Evolutionary conservation across 2,329 filamentous ascomycete genomes (phyloP).

Genomic region (Trichoderma polysporum): DNA sequence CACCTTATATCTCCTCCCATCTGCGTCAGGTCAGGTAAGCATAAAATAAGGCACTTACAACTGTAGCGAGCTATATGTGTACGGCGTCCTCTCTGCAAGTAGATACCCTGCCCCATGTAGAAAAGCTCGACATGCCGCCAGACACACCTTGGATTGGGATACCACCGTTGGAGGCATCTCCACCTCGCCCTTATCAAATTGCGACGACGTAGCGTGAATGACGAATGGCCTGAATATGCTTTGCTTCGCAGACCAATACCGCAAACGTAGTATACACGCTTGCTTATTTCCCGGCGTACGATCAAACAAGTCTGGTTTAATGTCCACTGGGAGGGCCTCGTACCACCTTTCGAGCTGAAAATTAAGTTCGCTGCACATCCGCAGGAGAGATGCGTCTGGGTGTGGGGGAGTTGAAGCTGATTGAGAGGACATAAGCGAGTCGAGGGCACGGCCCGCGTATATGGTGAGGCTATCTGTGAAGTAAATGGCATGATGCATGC

Average conservation of each 20-base stretch:
- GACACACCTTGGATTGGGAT: conserved; percentile 15
- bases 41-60: conserved; percentile 17
- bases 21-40: background rate
- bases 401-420: background rate
- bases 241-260: conserved; percentile 27
- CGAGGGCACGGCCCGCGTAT: conserved; percentile 20
- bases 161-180: conserved; percentile 17
- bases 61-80: conserved; percentile 21
- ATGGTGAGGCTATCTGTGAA: conserved; percentile 25
- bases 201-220: conserved; percentile 22
- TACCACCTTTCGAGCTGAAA: conserved; percentile 31
- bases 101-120: conserved; percentile 9
- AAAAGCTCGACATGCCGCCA: conserved; percentile 21
- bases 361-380: conserved; percentile 26
- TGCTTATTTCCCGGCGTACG: conserved; percentile 20
- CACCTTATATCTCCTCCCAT: background rate
- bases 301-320: conserved; percentile 27
- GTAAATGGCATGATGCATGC: conserved; percentile 29
- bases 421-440: conserved; percentile 7
- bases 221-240: conserved; percentile 25
- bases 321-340: conserved; percentile 26
- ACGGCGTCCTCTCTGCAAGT: conserved; percentile 22
- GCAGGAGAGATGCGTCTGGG: conserved; percentile 22
- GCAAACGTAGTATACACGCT: conserved; percentile 22
- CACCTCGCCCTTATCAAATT: conserved; percentile 13